Evolutionary conservation across 257 asterid genomes (phyloP).

Genomic region (Paraleonurus japonicus): DNA sequence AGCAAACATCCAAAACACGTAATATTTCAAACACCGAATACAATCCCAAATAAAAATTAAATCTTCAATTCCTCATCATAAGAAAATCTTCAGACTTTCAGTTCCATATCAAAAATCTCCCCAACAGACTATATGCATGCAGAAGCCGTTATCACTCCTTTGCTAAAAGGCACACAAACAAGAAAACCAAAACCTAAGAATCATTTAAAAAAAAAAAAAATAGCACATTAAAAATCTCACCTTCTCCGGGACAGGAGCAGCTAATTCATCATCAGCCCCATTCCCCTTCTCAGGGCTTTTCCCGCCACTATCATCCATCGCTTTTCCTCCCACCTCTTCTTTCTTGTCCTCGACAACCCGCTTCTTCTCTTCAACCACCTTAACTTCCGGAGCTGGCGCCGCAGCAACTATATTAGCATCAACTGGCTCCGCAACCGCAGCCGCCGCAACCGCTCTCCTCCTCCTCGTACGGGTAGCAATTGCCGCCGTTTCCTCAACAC

Average conservation of each 20-base stretch:
- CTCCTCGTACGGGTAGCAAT: conserved; percentile 64
- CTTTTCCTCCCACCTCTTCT: conserved; percentile 46
- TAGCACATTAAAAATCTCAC: conserved; percentile 30
- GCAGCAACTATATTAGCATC: conserved; percentile 45
- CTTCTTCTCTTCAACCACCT: conserved; percentile 35
- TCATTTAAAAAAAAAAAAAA: background rate
- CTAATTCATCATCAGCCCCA: conserved; percentile 63
- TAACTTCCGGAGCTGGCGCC: conserved; percentile 36
- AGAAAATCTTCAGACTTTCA: conserved; percentile 23
- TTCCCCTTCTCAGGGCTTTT: conserved; percentile 50
- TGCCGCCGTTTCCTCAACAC: conserved; percentile 42
- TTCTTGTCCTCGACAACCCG: conserved; percentile 33
- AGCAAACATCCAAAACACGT: background rate
- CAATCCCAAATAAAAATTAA: background rate
- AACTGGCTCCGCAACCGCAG: conserved; percentile 37
- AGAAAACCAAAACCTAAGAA: background rate
- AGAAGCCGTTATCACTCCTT: conserved; percentile 3
- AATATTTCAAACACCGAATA: conserved; percentile 1
- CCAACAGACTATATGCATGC: conserved; percentile 18
- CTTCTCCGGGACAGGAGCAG: conserved; percentile 66
- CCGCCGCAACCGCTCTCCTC: conserved; percentile 52
- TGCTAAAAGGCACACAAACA: background rate
- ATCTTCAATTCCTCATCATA: conserved; percentile 14
- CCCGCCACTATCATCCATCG: conserved; percentile 60
- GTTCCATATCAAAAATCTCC: conserved; percentile 19